A percentile compares a stretch with the other conserved stretches of the same genome.
These are phyloP conservation scores for Grosmannia huntii DNA, from an alignment of 2,329 filamentous ascomycete species.

Conservation along the genomic window DNA sequence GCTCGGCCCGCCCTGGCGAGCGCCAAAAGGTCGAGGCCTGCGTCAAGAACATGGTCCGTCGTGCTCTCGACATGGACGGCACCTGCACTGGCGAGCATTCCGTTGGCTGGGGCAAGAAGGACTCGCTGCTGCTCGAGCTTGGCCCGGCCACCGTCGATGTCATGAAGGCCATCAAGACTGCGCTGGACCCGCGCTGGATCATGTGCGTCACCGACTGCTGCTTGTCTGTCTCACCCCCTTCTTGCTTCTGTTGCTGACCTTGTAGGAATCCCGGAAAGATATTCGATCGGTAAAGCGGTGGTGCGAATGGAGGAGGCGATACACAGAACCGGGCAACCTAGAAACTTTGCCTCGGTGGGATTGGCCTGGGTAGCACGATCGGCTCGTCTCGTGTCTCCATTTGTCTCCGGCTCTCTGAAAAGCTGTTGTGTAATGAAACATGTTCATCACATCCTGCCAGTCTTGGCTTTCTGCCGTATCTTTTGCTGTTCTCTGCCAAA, in stretches of 20 bases:
- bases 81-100: constrained; percentile 86
- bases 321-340: too few relatives aligned
- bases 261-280: neutral
- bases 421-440: too few relatives aligned
- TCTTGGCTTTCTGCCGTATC: too few relatives aligned
- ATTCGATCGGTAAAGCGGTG: neutral
- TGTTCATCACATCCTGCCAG: too few relatives aligned
- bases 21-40: constrained; percentile 64
- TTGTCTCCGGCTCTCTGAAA: too few relatives aligned
- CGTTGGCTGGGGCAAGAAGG: constrained; percentile 77
- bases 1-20: constrained; percentile 55
- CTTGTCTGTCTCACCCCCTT: neutral
- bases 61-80: constrained; percentile 88
- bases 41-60: constrained; percentile 79
- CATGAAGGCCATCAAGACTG: constrained; percentile 74
- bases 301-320: too few relatives aligned
- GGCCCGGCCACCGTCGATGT: constrained; percentile 68
- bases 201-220: constrained; percentile 29
- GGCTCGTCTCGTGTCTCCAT: too few relatives aligned
- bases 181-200: constrained; percentile 75
- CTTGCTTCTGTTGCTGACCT: neutral
- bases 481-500: too few relatives aligned
- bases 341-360: too few relatives aligned
- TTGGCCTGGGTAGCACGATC: too few relatives aligned
- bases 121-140: constrained; percentile 64